phyloP scores from a whole-genome alignment of 192 early-diverging fungal genomes.

The Umbelopsis sp. region DNA sequence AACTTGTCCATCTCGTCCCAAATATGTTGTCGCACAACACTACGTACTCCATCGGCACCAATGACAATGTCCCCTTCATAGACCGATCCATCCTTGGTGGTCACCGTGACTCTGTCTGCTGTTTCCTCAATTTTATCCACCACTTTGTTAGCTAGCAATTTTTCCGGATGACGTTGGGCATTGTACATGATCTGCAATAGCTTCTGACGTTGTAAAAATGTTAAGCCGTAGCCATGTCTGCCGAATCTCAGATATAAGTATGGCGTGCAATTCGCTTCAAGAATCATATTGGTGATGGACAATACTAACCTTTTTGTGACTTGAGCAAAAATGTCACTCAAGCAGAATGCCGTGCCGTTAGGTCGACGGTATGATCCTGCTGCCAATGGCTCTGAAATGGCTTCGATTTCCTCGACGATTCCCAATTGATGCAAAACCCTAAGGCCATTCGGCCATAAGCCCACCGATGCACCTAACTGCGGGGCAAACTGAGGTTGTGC shows the following conservation, averaged over 20 bases:
- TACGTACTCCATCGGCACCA: constrained; percentile 36
- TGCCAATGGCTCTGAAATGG: not conserved
- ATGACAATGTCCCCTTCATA: constrained; percentile 37
- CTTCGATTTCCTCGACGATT: constrained; percentile 22
- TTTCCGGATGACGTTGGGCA: not conserved
- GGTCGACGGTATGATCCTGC: not conserved
- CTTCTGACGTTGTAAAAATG: not conserved
- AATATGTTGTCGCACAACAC: constrained; percentile 25
- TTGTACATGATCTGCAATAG: not conserved
- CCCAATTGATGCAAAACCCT: constrained; percentile 39
- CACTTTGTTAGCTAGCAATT: not conserved
- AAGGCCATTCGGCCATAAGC: constrained; percentile 28
- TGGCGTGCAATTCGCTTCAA: not conserved
- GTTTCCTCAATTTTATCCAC: constrained; percentile 1
- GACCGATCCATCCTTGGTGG: constrained; percentile 19
- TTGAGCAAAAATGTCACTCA: not conserved
- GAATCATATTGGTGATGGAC: not conserved
- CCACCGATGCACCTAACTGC: constrained; percentile 33
- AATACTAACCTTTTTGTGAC: not conserved
- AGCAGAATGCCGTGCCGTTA: not conserved
- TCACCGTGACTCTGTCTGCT: constrained; percentile 15
- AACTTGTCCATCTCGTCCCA: not conserved
- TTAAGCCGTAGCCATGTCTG: not conserved
- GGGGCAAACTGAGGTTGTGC: not conserved
- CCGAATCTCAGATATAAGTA: not conserved